Evolutionary conservation across 768 basidiomycete species (phyloP), one percentile per base, ranked within the genome.

Genomic region (Boletus patriciae): DNA sequence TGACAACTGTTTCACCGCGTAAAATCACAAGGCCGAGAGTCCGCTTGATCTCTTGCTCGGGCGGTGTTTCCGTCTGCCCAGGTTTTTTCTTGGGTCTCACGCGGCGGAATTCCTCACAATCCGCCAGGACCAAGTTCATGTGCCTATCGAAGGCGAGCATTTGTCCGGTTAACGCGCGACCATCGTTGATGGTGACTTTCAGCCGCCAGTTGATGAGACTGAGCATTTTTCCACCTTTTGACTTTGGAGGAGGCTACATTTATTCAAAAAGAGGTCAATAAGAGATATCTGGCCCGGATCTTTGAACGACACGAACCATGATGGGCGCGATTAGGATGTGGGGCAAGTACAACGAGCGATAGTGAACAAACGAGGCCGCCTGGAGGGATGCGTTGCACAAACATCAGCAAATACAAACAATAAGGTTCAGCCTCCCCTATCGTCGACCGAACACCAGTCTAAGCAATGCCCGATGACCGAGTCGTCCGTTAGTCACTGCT

Each of bases 71-170:
- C 38, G 69, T 74, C 75, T 85, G 87, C 27, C 90, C 91, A 15
- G 83, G 70, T 78, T 96, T 91, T 79, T 94, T 94, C 81, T 98
- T 98, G 38, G 90, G 89, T 62, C 90, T 79, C 41, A 98, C 87
- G 62, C 90, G 86, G 66, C 97, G 78, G 71, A 98, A 99, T 75
- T 99, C 97, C 74, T 99, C 97, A 70, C 95, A 98, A 66, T 98
- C 97, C 16, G 96, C 94, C 52, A 99, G 78, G 44, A 99, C 97
- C 65, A 99, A 81, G 77, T 99, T 99, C 97, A 98, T 99, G 76
- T 99, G 97, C 69, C 92, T 88, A 78, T 99, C 97, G 73, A 98
- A 99, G 50, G 97, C 97, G 73, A 99, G 89, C 92, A 98, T 97
- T 78, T 98, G 97, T 41, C 97, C 97, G 45, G 92, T 93, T 66